phyloP scores from a whole-genome alignment of 2,329 filamentous ascomycete genomes.

The Decorospora gaudefroyi region DNA sequence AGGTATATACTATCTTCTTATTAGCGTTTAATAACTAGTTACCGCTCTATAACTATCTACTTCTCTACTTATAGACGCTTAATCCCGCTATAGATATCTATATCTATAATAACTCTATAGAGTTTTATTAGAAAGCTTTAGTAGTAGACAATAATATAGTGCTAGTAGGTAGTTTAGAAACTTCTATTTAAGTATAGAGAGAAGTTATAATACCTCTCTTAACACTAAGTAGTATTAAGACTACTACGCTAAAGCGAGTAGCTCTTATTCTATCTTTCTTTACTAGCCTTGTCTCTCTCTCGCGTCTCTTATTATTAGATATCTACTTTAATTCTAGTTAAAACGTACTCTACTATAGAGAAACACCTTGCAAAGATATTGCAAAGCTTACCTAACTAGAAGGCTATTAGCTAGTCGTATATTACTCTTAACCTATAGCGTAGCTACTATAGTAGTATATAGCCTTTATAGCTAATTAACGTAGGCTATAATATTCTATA shows the following conservation, averaged over 20 bases:
- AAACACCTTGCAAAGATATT: no score
- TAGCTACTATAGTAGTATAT: neutral
- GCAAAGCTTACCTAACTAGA: no score
- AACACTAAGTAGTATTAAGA: neutral
- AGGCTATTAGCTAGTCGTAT: no score
- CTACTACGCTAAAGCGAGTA: neutral
- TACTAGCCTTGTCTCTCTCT: no score
- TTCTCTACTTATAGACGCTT: constrained; percentile 3
- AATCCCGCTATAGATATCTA: no score
- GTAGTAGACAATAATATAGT: neutral
- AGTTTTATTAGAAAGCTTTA: neutral
- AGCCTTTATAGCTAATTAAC: constrained; percentile 1
- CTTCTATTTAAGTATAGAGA: neutral
- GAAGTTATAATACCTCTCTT: neutral
- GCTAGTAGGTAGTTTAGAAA: neutral
- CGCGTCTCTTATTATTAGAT: no score
- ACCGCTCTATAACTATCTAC: neutral
- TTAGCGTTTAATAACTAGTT: constrained; percentile 3
- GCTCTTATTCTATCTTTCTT: neutral
- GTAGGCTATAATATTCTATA: constrained; percentile 1
- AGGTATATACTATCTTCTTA: constrained; percentile 9
- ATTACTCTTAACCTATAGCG: neutral
- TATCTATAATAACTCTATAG: neutral
- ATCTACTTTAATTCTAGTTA: no score
- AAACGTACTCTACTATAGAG: no score